Conservation (phyloP, 2,329 filamentous ascomycete genomes). For the Monosporascus cannonballus region DNA sequence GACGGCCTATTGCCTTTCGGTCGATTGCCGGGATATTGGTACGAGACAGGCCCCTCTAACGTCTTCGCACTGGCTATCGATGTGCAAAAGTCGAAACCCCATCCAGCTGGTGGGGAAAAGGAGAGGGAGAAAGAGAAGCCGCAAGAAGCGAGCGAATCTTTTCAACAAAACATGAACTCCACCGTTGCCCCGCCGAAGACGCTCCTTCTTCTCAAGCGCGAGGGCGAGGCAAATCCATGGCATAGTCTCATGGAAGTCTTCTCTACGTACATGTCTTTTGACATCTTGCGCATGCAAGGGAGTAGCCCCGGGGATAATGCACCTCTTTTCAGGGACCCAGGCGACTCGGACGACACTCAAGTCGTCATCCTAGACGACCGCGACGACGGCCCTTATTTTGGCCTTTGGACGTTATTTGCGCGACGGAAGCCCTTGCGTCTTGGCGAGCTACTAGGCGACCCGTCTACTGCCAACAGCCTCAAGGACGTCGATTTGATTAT, state of each 20-base stretch:
- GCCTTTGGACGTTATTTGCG: conserved; percentile 32
- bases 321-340: conserved; percentile 14
- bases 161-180: background rate
- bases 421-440: conserved; percentile 23
- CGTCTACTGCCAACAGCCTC: conserved; percentile 4
- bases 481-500: conserved; percentile 28
- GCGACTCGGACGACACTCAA: conserved; percentile 21
- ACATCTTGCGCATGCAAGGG: conserved; percentile 24
- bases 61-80: conserved; percentile 3
- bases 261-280: conserved; percentile 25
- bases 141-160: background rate
- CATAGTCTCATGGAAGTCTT: conserved; percentile 30
- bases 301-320: conserved; percentile 5
- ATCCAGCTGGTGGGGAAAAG: background rate
- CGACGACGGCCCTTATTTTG: conserved; percentile 28
- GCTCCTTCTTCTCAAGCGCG: conserved; percentile 28
- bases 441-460: conserved; percentile 12
- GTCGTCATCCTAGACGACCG: conserved; percentile 30
- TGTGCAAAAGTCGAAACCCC: background rate
- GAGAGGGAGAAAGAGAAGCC: background rate
- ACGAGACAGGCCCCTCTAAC: conserved; percentile 4
- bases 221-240: conserved; percentile 28
- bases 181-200: conserved; percentile 3
- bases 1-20: conserved; percentile 3
- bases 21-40: conserved; percentile 6